phyloP scores from a whole-genome alignment of 2,329 filamentous ascomycete species.

The Dothiorella sarmentorum region DNA sequence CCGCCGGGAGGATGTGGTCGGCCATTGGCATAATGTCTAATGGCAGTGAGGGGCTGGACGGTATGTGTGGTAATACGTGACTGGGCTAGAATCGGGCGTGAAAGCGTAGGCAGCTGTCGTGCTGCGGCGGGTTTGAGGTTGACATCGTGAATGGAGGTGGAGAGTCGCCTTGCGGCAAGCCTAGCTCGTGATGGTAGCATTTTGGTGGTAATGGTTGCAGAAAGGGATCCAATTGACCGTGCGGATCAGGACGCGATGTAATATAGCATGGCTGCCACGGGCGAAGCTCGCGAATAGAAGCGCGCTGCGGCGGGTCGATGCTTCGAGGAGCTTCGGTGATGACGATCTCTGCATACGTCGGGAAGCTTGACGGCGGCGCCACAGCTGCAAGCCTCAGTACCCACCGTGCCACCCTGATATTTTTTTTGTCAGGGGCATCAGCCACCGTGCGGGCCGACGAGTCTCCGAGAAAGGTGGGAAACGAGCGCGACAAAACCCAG shows the following conservation, averaged over 20 bases:
- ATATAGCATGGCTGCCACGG: background rate
- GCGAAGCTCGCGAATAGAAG: background rate
- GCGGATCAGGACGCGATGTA: background rate
- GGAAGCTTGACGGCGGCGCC: background rate
- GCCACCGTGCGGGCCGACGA: constrained; percentile 6
- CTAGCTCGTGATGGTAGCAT: constrained; percentile 38
- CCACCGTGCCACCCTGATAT: background rate
- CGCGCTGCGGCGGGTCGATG: constrained; percentile 8
- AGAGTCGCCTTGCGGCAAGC: constrained; percentile 34
- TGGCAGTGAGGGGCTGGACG: constrained; percentile 26
- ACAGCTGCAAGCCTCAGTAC: background rate
- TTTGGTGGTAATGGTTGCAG: constrained; percentile 12
- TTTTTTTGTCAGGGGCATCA: background rate
- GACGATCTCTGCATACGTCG: background rate
- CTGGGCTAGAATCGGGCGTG: constrained; percentile 22
- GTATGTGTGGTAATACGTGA: constrained; percentile 26
- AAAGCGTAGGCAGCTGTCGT: constrained; percentile 16
- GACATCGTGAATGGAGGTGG: constrained; percentile 17
- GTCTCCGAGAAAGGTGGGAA: background rate
- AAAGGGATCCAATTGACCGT: background rate
- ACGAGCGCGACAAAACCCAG: constrained; percentile 10
- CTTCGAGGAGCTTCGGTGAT: constrained; percentile 17
- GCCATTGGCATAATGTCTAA: constrained; percentile 57
- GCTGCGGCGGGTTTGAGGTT: background rate
- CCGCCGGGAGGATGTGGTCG: constrained; percentile 82